A percentile compares a stretch with the other conserved stretches of the same genome.
Evolutionary conservation across 164 flowering plant genomes (phyloP).

Genomic region (Sedum album): DNA sequence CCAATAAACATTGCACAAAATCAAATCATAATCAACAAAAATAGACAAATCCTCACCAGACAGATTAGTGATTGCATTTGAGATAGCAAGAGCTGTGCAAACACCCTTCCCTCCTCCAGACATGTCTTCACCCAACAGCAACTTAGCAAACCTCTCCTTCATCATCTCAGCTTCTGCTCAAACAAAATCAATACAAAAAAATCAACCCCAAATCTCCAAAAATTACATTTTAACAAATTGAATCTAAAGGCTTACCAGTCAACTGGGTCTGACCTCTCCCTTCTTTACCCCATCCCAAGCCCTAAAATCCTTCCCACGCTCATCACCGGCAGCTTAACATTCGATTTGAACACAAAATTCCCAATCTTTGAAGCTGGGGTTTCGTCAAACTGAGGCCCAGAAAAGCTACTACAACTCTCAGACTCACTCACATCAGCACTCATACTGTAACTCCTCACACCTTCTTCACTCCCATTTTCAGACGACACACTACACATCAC

Average conservation of each 20-base stretch:
- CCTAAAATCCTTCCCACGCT: neutral
- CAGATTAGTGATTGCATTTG: slow-evolving; percentile 64
- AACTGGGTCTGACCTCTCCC: neutral
- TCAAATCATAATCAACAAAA: neutral
- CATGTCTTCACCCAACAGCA: too few relatives aligned
- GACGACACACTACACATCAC: neutral
- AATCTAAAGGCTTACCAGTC: neutral
- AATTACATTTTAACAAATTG: neutral
- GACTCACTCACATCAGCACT: too few relatives aligned
- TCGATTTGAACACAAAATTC: neutral
- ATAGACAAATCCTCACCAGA: slow-evolving; percentile 30
- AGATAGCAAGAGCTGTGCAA: slow-evolving; percentile 67
- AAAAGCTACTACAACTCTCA: neutral
- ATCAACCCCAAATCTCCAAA: neutral
- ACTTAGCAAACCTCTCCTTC: too few relatives aligned
- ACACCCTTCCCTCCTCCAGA: slow-evolving; percentile 81
- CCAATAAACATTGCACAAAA: neutral
- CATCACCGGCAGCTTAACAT: too few relatives aligned
- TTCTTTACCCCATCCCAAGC: neutral
- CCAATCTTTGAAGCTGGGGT: too few relatives aligned
- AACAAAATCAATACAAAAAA: too few relatives aligned
- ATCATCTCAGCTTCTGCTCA: slow-evolving; percentile 51
- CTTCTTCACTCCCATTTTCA: neutral
- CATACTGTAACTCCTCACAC: too few relatives aligned
- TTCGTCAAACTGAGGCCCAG: too few relatives aligned